These are phyloP conservation scores for Clonostachys sp. DNA, from an alignment of 2,329 filamentous ascomycete species.

Conservation along the genomic window DNA sequence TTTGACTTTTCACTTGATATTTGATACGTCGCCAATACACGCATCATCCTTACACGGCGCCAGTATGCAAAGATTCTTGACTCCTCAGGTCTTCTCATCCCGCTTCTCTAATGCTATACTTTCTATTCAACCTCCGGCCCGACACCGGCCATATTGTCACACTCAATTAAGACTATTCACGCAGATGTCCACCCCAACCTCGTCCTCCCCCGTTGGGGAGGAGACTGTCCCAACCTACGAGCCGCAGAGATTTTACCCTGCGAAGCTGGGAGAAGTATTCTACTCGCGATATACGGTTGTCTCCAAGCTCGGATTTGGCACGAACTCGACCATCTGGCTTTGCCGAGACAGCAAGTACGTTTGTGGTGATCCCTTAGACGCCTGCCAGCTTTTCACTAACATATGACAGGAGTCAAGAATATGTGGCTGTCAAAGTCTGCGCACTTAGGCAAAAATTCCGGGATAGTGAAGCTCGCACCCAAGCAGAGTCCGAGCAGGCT, in stretches of 20 bases:
- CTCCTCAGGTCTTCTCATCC: too few relatives aligned
- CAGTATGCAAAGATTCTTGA: too few relatives aligned
- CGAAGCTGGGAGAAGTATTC: not conserved
- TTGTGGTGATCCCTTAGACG: not conserved
- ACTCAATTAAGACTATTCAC: too few relatives aligned
- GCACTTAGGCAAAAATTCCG: not conserved
- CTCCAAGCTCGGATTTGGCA: slow-evolving; percentile 6
- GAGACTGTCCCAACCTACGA: slow-evolving; percentile 6
- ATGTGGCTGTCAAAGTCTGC: slow-evolving; percentile 3
- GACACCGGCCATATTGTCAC: too few relatives aligned
- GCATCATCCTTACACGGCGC: too few relatives aligned
- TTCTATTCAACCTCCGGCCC: too few relatives aligned
- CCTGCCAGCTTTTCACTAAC: not conserved
- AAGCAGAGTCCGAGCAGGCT: slow-evolving; percentile 6
- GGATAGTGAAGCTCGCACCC: not conserved
- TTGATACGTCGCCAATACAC: too few relatives aligned
- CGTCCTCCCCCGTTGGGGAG: slow-evolving; percentile 2
- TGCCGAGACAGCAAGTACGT: slow-evolving; percentile 6
- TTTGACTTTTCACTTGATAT: too few relatives aligned
- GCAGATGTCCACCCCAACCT: too few relatives aligned
- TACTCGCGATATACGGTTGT: slow-evolving; percentile 3
- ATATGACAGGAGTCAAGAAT: not conserved
- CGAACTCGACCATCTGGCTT: slow-evolving; percentile 7
- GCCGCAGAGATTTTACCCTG: slow-evolving; percentile 4
- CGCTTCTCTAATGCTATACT: too few relatives aligned